Evolutionary conservation across 768 basidiomycete species (phyloP).

Genomic region (Lactarius akahatsu): DNA sequence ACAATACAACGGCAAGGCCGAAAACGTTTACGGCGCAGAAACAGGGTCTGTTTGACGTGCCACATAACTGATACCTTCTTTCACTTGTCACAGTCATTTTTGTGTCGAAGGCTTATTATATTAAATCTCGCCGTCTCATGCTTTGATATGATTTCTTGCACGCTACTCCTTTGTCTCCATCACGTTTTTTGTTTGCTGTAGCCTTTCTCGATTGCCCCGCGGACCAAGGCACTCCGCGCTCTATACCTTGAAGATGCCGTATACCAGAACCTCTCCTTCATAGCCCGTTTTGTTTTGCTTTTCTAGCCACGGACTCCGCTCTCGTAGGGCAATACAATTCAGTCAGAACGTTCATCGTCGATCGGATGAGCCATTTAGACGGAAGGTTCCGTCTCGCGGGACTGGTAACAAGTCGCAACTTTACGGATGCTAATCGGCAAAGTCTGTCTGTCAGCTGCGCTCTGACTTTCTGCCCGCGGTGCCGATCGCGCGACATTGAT

Average conservation of each 20-base stretch:
- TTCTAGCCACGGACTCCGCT: constrained; percentile 19
- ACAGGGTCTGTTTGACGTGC: constrained; percentile 26
- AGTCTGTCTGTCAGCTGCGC: constrained; percentile 20
- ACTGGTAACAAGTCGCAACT: constrained; percentile 21
- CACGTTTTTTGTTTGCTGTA: constrained; percentile 26
- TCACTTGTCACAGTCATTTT: constrained; percentile 24
- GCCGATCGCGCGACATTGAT: constrained; percentile 28
- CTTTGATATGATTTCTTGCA: constrained; percentile 30
- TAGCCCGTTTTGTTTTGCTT: constrained; percentile 14
- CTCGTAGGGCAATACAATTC: constrained; percentile 24
- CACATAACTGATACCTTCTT: constrained; percentile 24
- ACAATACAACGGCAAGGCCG: constrained; percentile 27
- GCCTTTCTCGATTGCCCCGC: constrained; percentile 25
- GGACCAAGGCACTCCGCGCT: constrained; percentile 24
- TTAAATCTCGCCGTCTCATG: constrained; percentile 26
- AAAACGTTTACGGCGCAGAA: constrained; percentile 28
- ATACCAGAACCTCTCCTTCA: constrained; percentile 25
- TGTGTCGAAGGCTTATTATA: constrained; percentile 25
- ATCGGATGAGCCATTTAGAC: constrained; percentile 24
- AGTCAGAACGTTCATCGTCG: constrained; percentile 15
- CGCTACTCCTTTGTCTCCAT: constrained; percentile 24
- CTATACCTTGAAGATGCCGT: constrained; percentile 29
- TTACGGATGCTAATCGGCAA: constrained; percentile 28
- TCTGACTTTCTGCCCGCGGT: constrained; percentile 26
- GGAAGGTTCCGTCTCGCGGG: constrained; percentile 28